phyloP scores from a whole-genome alignment of 768 basidiomycete species.

The Pholiota microspora region DNA sequence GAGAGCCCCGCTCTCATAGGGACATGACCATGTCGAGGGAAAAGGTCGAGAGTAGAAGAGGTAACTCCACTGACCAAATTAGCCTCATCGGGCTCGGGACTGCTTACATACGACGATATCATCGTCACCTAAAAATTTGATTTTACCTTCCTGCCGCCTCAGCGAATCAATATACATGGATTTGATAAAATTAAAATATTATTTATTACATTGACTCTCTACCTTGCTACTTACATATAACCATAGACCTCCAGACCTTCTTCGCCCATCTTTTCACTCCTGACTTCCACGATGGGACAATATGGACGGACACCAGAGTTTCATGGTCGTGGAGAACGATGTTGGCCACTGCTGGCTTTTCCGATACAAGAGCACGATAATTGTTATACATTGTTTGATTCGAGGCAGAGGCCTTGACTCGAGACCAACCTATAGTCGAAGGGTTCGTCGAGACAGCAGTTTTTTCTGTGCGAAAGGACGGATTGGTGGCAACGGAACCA shows the following conservation, averaged over 20 bases:
- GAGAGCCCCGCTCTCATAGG: conserved; percentile 37
- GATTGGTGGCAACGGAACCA: conserved; percentile 13
- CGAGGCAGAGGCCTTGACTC: conserved; percentile 21
- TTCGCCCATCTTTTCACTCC: conserved; percentile 21
- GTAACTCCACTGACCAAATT: conserved; percentile 16
- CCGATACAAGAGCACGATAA: conserved; percentile 4
- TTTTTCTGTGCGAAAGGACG: conserved; percentile 35
- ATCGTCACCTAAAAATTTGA: neutral
- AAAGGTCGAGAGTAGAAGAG: conserved; percentile 11
- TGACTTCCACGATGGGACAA: conserved; percentile 15
- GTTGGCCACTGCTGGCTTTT: neutral
- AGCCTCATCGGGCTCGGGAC: conserved; percentile 9
- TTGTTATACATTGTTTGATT: conserved; percentile 15
- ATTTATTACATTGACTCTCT: neutral
- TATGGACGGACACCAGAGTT: neutral
- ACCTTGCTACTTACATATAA: conserved; percentile 5
- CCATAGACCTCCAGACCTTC: conserved; percentile 21
- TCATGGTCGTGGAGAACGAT: neutral
- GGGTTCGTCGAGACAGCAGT: conserved; percentile 31
- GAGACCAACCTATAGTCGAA: conserved; percentile 29
- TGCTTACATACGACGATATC: conserved; percentile 13
- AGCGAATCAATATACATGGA: neutral
- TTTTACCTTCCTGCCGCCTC: neutral
- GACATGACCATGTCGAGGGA: conserved; percentile 25
- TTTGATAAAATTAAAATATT: neutral